Percentiles rank a stretch among this genome's conserved stretches.
Conservation (phyloP, 225 moss, liverwort and hornwort genomes). For the Asterella californica region DNA sequence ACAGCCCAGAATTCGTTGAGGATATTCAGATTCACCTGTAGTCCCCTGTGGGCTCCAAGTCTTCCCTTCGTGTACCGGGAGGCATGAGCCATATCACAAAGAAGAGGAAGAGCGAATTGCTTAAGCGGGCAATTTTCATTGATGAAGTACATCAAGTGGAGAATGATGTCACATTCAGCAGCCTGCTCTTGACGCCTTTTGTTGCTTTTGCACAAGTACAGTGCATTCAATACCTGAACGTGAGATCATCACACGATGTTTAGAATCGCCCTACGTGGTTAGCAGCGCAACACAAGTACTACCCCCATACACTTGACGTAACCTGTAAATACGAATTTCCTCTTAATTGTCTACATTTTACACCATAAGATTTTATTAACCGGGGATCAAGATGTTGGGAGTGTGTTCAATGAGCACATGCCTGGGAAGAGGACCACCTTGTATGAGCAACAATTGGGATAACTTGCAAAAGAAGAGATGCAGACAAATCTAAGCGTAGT, state of each 20-base stretch:
- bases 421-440: no score
- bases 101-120: slow-evolving; percentile 79
- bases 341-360: no score
- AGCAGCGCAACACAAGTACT: no score
- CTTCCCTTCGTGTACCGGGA: slow-evolving; percentile 92
- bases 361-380: no score
- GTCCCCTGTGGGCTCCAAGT: slow-evolving; percentile 65
- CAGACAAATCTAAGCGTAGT: no score
- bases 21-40: slow-evolving; percentile 82
- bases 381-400: no score
- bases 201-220: slow-evolving; percentile 94
- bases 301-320: no score
- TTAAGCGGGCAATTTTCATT: slow-evolving; percentile 69
- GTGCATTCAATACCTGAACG: slow-evolving; percentile 71
- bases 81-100: slow-evolving; percentile 99
- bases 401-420: no score
- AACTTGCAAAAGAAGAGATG: no score
- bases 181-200: slow-evolving; percentile 97
- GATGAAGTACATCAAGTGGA: slow-evolving; percentile 85
- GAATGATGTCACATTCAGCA: slow-evolving; percentile 95
- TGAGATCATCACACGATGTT: background rate
- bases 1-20: slow-evolving; percentile 85
- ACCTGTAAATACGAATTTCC: no score
- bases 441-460: no score
- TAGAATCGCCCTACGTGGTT: background rate